Conservation (phyloP, 352 stramenopile genomes). For the Pythium folliculosum region DNA sequence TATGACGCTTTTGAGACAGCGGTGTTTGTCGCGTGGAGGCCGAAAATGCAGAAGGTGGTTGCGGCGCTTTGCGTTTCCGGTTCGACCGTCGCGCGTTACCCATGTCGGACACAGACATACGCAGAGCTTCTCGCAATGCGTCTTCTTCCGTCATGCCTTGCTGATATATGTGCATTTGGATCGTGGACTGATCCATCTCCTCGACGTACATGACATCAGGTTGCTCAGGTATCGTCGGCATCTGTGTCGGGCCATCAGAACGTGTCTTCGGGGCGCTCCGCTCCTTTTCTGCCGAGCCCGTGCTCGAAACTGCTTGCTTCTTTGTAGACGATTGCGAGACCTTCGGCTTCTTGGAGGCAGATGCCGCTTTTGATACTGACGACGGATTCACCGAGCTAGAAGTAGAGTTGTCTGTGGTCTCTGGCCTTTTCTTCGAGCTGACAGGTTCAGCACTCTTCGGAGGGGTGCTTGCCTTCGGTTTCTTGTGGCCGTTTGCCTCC, state of each 20-base stretch:
- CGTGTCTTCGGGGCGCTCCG: background rate
- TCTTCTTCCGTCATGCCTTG: conserved; percentile 76
- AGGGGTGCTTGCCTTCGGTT: background rate
- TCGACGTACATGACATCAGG: conserved; percentile 15
- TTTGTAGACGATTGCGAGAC: background rate
- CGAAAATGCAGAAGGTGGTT: background rate
- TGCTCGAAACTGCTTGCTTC: conserved; percentile 1
- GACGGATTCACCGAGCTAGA: background rate
- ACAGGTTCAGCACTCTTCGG: background rate
- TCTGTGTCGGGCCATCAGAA: background rate
- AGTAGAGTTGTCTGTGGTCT: background rate
- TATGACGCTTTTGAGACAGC: conserved; percentile 3
- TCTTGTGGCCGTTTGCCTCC: background rate
- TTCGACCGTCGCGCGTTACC: conserved; percentile 30
- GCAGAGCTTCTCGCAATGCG: conserved; percentile 59
- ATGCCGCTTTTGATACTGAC: background rate
- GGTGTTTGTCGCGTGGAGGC: background rate
- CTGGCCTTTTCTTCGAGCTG: background rate
- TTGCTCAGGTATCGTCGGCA: background rate
- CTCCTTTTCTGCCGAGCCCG: background rate
- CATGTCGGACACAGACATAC: conserved; percentile 39
- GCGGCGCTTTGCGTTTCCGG: conserved; percentile 27
- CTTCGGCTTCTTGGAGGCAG: background rate
- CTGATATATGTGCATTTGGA: conserved; percentile 62
- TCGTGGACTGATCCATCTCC: conserved; percentile 38